Evolutionary conservation across 2,329 filamentous ascomycete genomes (phyloP), one percentile per base, ranked within the genome.

Genomic region (Alternaria metachromatica): DNA sequence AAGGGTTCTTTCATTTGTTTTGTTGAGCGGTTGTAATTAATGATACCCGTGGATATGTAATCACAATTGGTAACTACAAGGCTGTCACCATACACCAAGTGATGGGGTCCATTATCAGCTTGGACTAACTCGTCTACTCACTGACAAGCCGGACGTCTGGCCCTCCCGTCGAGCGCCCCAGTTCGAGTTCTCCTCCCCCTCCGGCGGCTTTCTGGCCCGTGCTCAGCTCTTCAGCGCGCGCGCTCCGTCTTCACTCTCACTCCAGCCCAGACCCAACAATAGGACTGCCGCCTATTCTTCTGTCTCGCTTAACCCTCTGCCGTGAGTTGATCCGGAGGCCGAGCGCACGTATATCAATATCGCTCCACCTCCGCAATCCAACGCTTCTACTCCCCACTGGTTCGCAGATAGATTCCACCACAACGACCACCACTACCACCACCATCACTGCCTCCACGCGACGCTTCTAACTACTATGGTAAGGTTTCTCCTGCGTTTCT

Each of bases 21-120:
- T 43, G 6, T 28, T 21, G 20, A 37, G 30, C 20, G 21, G 20
- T 20, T 21, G 9, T 56, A 56, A 33, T 23, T 23, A 46, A 56
- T 46, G 54, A 56, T 56, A 56, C 54, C 54, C 54, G 53, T 55
- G 53, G 23, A 55, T 55, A 55, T 43, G 37, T 46, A 46, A 21
- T 56, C 9, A 45, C 41, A 44, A 11, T 28, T 25, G 49, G 49
- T 41, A n/a, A 53, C 13, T 53, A 25, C 28, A 23, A 51, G n/a
- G 8, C 12, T 3, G 12, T 13, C 20, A 4, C 6, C 12, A 20
- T 23, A 5, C 44, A 46, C 9, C 5, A 7, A 30, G 11, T 51
- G 5, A 12, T 13, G 20, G 28, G n/a, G 15, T 3, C 21, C 18
- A 37, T 23, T 2, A 1, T 12, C 5, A 9, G 12, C 9, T 55